Conservation (phyloP, 441 rosid species). For the Corymbia calophylla region DNA sequence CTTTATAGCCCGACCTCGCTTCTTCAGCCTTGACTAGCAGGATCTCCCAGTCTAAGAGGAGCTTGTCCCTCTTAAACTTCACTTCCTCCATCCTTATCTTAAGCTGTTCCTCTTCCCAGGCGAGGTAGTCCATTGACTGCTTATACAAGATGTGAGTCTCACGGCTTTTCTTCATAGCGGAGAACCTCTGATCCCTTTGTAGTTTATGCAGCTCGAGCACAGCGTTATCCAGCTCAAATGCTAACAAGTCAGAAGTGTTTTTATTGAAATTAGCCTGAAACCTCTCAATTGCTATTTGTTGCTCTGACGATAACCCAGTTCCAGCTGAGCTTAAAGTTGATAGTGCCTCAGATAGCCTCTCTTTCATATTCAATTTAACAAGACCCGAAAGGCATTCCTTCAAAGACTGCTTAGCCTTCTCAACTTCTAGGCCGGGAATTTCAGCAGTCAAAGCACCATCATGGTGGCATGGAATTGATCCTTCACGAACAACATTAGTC, state of each 20-base stretch:
- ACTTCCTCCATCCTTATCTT: neutral
- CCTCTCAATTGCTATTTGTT: neutral
- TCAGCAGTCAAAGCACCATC: neutral
- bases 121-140: neutral
- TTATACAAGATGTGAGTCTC: neutral
- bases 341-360: neutral
- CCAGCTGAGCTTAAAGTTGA: neutral
- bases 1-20: neutral
- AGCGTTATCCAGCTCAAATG: neutral
- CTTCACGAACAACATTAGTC: neutral
- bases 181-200: neutral
- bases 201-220: neutral
- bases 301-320: neutral
- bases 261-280: neutral
- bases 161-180: neutral
- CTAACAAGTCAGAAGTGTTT: neutral
- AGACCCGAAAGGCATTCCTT: neutral
- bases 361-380: neutral
- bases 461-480: neutral
- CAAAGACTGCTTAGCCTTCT: slow-evolving; percentile 4
- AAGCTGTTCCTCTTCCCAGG: neutral
- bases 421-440: neutral
- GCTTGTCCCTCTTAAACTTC: neutral
- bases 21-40: neutral
- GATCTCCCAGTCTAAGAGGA: neutral